phyloP scores from a whole-genome alignment of 176 grass and related monocot genomes.

The Triticum monococcum region DNA sequence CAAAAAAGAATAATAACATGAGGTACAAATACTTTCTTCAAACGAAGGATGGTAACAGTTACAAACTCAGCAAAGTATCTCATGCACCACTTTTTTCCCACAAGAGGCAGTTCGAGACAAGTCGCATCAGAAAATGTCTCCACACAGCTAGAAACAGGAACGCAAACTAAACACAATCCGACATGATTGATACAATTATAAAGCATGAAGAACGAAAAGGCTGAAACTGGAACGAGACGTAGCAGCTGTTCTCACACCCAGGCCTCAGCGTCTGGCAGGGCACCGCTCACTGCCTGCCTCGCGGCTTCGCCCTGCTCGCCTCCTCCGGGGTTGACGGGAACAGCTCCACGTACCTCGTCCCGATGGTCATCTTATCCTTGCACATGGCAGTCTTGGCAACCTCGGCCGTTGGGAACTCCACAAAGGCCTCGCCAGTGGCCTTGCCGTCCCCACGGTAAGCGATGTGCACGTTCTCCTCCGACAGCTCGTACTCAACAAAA shows the following conservation, averaged over 20 bases:
- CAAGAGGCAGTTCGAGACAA: neutral
- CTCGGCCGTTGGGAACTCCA: conserved; percentile 74
- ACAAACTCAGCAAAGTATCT: neutral
- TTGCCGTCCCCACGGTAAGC: conserved; percentile 60
- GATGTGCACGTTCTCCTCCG: conserved; percentile 76
- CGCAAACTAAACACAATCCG: no score
- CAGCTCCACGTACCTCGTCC: conserved; percentile 85
- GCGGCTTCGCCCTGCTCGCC: conserved; percentile 51
- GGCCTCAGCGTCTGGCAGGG: neutral
- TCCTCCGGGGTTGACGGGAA: conserved; percentile 77
- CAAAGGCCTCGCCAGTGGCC: conserved; percentile 77
- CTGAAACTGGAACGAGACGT: no score
- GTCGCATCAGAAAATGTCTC: neutral
- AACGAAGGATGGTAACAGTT: neutral
- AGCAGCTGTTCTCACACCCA: conserved; percentile 5
- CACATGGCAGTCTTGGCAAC: conserved; percentile 81
- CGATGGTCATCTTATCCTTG: conserved; percentile 96
- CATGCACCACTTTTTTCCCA: neutral
- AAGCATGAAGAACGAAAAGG: no score
- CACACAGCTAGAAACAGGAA: neutral
- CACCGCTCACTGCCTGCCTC: conserved; percentile 53
- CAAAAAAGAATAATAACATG: neutral
- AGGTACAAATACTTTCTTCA: neutral
- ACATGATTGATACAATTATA: no score
- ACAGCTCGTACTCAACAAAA: conserved; percentile 73